These are phyloP conservation scores for Pochonia chlamydosporia DNA, from an alignment of 2,329 filamentous ascomycete species.

Conservation along the genomic window DNA sequence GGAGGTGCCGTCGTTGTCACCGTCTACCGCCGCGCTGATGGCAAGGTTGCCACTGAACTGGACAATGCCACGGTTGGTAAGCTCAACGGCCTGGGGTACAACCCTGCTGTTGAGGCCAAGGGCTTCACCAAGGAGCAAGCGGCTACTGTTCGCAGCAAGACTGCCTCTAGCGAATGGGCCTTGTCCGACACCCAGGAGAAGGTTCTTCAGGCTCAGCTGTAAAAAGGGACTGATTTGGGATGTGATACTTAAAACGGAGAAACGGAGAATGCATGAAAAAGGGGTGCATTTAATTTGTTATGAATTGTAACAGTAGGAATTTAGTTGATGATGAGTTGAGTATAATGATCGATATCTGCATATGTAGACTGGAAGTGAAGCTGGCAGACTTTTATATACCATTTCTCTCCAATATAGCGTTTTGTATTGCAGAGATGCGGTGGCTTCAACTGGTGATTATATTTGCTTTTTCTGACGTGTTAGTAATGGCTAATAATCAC, in stretches of 20 bases:
- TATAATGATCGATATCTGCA: not conserved
- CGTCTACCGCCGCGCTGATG: conserved; percentile 81
- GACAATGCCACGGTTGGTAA: conserved; percentile 59
- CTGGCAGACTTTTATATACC: not conserved
- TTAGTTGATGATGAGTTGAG: not conserved
- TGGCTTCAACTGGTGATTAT: too few relatives aligned
- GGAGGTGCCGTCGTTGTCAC: conserved; percentile 88
- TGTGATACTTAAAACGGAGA: too few relatives aligned
- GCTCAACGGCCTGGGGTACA: conserved; percentile 73
- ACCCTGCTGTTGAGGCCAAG: conserved; percentile 83
- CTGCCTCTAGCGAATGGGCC: conserved; percentile 63
- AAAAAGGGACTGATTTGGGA: not conserved
- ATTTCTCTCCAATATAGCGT: not conserved
- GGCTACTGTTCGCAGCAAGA: conserved; percentile 63
- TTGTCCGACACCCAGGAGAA: conserved; percentile 55
- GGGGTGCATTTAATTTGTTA: not conserved
- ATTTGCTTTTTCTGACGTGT: too few relatives aligned
- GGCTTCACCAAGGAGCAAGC: conserved; percentile 80
- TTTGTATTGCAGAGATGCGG: too few relatives aligned
- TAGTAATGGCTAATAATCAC: too few relatives aligned
- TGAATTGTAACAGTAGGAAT: not conserved
- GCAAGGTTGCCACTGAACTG: conserved; percentile 54
- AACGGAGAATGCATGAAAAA: not conserved
- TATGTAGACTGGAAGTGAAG: not conserved
- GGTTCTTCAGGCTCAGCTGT: conserved; percentile 19